Evolutionary conservation across 345 rosid species (phyloP).

Genomic region (Punica granatum): DNA sequence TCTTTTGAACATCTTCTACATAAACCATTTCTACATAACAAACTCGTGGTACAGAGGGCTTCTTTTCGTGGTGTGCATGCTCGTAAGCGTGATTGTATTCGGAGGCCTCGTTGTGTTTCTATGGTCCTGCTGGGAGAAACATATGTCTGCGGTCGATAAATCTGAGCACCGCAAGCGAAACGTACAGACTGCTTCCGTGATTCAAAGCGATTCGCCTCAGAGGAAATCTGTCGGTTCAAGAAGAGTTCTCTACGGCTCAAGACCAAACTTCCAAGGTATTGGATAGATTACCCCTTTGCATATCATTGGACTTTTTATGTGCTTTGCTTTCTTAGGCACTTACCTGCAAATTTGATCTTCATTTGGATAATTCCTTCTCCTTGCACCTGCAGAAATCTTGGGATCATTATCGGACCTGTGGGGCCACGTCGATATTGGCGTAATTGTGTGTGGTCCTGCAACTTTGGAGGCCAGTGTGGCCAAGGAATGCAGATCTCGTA

Average conservation of each 20-base stretch:
- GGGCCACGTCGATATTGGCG: constrained; percentile 31
- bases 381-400: too few species aligned
- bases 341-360: too few species aligned
- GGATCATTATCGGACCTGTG: constrained; percentile 15
- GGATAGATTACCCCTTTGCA: neutral
- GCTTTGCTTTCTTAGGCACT: too few species aligned
- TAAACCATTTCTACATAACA: constrained; percentile 37
- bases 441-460: constrained; percentile 31
- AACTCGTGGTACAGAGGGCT: constrained; percentile 87
- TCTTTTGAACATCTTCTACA: constrained; percentile 43
- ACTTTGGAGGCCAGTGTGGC: constrained; percentile 29
- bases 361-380: too few species aligned
- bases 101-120: constrained; percentile 61
- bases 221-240: constrained; percentile 19
- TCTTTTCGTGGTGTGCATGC: constrained; percentile 58
- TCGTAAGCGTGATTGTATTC: constrained; percentile 45
- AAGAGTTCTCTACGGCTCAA: constrained; percentile 49
- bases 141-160: constrained; percentile 14
- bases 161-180: constrained; percentile 1
- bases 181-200: constrained; percentile 6
- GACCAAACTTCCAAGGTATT: constrained; percentile 77
- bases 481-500: constrained; percentile 26
- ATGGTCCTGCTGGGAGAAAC: constrained; percentile 64
- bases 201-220: constrained; percentile 8
- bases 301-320: neutral